These are phyloP conservation scores for Mycena polygramma DNA, from an alignment of 768 basidiomycete species.

Conservation along the genomic window DNA sequence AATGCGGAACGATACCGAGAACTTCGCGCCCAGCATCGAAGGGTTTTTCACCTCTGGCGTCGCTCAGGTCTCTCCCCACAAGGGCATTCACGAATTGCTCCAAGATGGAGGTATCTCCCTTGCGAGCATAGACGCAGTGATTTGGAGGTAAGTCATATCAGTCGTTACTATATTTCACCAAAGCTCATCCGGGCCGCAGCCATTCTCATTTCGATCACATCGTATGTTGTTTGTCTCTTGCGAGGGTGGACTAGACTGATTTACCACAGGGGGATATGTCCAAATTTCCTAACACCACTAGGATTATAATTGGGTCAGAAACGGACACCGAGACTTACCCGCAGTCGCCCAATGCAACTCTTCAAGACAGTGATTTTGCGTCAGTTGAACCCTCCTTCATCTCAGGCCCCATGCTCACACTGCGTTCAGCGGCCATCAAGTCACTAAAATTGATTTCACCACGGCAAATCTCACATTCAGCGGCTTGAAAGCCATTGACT, in stretches of 20 bases:
- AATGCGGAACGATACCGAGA: conserved; percentile 12
- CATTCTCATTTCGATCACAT: conserved; percentile 13
- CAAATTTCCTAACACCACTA: conserved; percentile 26
- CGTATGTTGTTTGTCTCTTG: background rate
- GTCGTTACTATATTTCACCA: background rate
- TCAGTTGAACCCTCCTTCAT: background rate
- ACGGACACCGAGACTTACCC: conserved; percentile 14
- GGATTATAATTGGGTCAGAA: conserved; percentile 22
- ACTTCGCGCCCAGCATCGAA: background rate
- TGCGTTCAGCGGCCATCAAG: conserved; percentile 10
- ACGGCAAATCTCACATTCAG: conserved; percentile 15
- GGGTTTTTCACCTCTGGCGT: background rate
- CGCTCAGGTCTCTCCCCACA: background rate
- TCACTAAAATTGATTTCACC: conserved; percentile 22
- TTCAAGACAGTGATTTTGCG: conserved; percentile 4
- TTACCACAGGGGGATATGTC: conserved; percentile 8
- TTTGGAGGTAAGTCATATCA: conserved; percentile 19
- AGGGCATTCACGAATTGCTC: conserved; percentile 17
- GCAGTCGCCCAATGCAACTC: conserved; percentile 12
- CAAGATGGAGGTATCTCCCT: conserved; percentile 14
- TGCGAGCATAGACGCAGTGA: conserved; percentile 17
- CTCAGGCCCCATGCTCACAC: no score
- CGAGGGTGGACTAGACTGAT: background rate
- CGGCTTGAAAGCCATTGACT: conserved; percentile 25
- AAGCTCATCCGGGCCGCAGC: background rate